Conservation (phyloP, 768 basidiomycete species). For the Tulasnella sp. region DNA sequence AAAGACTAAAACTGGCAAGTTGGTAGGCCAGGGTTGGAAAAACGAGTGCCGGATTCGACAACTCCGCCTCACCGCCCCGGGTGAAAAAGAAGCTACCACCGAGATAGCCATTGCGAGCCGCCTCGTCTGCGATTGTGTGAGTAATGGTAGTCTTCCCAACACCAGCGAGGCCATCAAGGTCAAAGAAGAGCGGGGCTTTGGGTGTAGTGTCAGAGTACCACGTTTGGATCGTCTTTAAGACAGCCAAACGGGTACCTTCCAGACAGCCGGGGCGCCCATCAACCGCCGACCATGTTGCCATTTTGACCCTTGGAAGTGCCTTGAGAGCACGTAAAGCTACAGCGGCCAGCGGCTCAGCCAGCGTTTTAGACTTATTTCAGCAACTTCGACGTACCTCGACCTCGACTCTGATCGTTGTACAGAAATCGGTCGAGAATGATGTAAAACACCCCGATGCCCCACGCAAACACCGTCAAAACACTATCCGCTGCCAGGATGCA, state of each 20-base stretch:
- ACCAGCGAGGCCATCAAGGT: slow-evolving; percentile 30
- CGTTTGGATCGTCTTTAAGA: neutral
- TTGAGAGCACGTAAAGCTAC: no score
- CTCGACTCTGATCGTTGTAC: no score
- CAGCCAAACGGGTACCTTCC: neutral
- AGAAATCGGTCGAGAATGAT: no score
- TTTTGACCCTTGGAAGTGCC: no score
- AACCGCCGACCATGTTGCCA: no score
- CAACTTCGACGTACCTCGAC: no score
- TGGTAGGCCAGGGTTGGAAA: slow-evolving; percentile 29
- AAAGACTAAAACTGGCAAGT: slow-evolving; percentile 21
- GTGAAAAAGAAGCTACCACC: slow-evolving; percentile 31
- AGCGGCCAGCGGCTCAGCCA: no score
- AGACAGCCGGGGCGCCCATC: no score
- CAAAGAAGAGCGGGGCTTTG: slow-evolving; percentile 22
- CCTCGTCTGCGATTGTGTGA: slow-evolving; percentile 26
- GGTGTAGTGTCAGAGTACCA: neutral
- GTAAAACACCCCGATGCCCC: no score
- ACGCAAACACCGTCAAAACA: no score
- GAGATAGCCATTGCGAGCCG: slow-evolving; percentile 22
- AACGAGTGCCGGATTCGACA: slow-evolving; percentile 22
- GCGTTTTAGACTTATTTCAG: no score
- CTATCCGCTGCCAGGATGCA: no score
- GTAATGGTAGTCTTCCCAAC: slow-evolving; percentile 34
- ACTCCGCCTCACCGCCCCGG: slow-evolving; percentile 19